Base-by-base conservation (phyloP, 805 yeast species). In the Metschnikowia sp. region DNA sequence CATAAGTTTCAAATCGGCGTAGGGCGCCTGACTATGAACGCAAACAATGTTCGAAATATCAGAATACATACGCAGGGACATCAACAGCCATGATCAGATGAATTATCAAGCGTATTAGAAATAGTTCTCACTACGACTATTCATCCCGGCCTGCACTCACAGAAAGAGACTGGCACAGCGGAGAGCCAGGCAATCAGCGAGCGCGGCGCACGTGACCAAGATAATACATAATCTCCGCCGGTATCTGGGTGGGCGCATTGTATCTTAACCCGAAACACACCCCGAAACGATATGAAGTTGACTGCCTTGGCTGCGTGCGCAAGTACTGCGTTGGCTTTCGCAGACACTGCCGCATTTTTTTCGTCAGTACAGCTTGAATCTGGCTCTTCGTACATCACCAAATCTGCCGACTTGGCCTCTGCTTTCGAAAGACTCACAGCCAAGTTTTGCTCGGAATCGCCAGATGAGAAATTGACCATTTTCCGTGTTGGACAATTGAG, bases 401-500 rank as follows among this genome's bases (percentile, higher is more conserved):
- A 57, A 33, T 44, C 66, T 26, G 36, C 54, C 18, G 53, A 42
- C 33, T 48, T 66, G 39, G 45, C 58, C 19, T 31, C 39, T 8
- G 52, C 55, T 4, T 47, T 65, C 39, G 44, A 53, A 37, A 48
- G 50, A 19, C 45, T 49, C 49, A 50, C 63, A 40, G 52, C 52
- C 32, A 42, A 45, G 8, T 50, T 60, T 34, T 66, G 71, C 39
- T 33, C 38, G 47, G 36, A 44, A 8, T 11, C 29, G 10, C 50
- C 54, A 13, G 47, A 45, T 18, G 53, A 56, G 7, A 50, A 52
- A 39, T 46, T 66, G 52, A 45, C 52, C 36, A 55, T 68, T 31
- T 66, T 63, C 51, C 54, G 71, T 28, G 70, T 64, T 33, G 37
- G 45, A 22, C 52, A 54, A 42, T 59, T 64, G 49, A 38, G 42